Percentiles rank a stretch among this genome's conserved stretches.
Evolutionary conservation across 192 early-diverging fungal species (phyloP).

Genomic region (Phlyctochytrium bullatum): DNA sequence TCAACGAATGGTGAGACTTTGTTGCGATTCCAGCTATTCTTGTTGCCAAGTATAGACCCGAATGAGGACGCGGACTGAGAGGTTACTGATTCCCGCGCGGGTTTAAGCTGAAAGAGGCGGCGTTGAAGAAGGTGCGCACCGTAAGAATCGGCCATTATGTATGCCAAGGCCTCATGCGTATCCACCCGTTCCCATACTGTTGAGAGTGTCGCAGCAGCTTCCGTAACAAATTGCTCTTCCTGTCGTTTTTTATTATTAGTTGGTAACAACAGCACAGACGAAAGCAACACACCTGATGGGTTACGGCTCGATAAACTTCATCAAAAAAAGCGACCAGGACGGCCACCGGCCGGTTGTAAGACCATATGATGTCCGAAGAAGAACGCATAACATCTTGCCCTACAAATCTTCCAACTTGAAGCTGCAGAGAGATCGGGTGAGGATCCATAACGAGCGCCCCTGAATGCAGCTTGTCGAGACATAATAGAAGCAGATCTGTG

Average conservation of each 20-base stretch:
- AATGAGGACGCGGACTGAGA: not conserved
- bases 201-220: constrained; percentile 5
- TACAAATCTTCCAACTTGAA: constrained; percentile 24
- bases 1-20: not conserved
- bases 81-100: not conserved
- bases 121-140: constrained; percentile 2
- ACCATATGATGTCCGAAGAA: constrained; percentile 21
- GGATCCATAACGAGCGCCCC: constrained; percentile 13
- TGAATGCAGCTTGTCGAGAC: constrained; percentile 12
- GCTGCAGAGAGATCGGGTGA: constrained; percentile 11
- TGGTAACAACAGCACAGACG: not conserved
- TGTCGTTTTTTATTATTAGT: not conserved
- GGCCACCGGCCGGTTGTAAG: constrained; percentile 18
- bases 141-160: constrained; percentile 5
- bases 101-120: not conserved
- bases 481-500: constrained; percentile 13
- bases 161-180: constrained; percentile 16
- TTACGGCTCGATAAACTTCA: constrained; percentile 9
- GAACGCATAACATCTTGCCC: constrained; percentile 17
- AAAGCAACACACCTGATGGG: not conserved
- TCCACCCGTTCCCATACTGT: constrained; percentile 20
- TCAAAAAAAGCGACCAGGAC: constrained; percentile 19
- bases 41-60: not conserved
- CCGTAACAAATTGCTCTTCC: constrained; percentile 18
- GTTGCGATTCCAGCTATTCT: not conserved